Base-by-base conservation (phyloP, 106 monocot species). In the Iris macrosiphon region DNA sequence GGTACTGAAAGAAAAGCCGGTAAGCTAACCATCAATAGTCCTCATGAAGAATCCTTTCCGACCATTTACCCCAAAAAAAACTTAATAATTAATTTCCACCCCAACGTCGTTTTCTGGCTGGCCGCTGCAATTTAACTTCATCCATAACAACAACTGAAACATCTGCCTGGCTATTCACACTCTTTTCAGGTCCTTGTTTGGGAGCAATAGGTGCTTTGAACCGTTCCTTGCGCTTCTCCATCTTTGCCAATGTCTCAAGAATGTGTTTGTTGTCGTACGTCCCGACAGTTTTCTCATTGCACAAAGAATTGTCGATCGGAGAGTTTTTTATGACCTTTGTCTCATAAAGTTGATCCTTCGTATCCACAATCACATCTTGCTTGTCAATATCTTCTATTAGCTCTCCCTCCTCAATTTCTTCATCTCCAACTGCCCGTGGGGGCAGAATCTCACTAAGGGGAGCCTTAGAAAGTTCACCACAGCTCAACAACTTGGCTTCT, bases 91-190 rank as follows among this genome's bases (percentile, higher is more conserved):
- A 61, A 20, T 30, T 55, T 34, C 38, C 45, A 14, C 70, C 69
- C 83, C 78, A 83, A 1, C 49, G 59, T 28, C 83, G 63, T 59
- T 83, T 83, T 68, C 83, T 69, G 0, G 66, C 41, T 45, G 83
- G 83, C 28, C 83, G 53, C 31, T 59, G 73, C 32, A 65, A 31
- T 65, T 73, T 65, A 16, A 46, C 20, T 31, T 70, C 66, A 67
- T 68, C 67, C 19, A 30, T 35, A 20, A 11, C 16, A 37, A 24
- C 40, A 43, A 49, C 59, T 31, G 29, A 39, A 45, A 27, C 52
- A 16, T 40, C 49, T 22, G 42, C 17, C 39, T 51, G 38, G 12
- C 38, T 1, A 41, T 48, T 47, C 3, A 14, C 18, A 35, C 14
- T 64, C 44, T 66, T 58, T 18, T 59, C 38, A 12, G 40, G 17